phyloP scores from a whole-genome alignment of 305 asterid genomes.

The Fraxinus xanthoxyloides region DNA sequence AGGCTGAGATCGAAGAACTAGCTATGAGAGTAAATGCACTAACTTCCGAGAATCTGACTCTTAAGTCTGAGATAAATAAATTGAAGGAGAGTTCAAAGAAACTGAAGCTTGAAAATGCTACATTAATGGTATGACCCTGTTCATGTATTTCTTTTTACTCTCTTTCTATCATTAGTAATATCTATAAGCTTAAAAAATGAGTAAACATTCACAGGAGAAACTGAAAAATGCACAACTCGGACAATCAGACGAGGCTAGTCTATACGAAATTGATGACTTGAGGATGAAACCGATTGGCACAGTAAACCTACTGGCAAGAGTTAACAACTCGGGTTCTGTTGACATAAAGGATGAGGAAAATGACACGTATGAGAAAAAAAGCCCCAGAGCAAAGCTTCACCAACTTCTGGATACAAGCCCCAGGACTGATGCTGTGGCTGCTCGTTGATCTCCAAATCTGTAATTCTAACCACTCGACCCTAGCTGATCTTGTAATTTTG shows the following conservation, averaged over 20 bases:
- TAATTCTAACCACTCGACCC: neutral
- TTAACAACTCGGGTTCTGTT: slow-evolving; percentile 52
- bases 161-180: neutral
- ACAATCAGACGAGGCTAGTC: slow-evolving; percentile 31
- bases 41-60: slow-evolving; percentile 61
- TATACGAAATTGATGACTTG: slow-evolving; percentile 35
- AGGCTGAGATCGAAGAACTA: slow-evolving; percentile 95
- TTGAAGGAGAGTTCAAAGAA: slow-evolving; percentile 57
- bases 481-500: slow-evolving; percentile 43
- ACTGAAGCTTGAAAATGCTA: slow-evolving; percentile 69
- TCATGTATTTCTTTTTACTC: neutral
- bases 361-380: slow-evolving; percentile 39
- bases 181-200: neutral
- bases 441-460: slow-evolving; percentile 41
- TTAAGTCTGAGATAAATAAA: slow-evolving; percentile 65
- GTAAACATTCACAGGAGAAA: slow-evolving; percentile 53
- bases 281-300: slow-evolving; percentile 67
- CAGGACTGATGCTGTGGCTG: slow-evolving; percentile 78
- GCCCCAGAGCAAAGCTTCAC: slow-evolving; percentile 61
- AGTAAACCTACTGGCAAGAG: slow-evolving; percentile 76
- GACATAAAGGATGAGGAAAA: slow-evolving; percentile 45
- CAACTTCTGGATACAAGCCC: slow-evolving; percentile 66
- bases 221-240: slow-evolving; percentile 38
- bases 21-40: slow-evolving; percentile 65
- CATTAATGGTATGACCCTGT: slow-evolving; percentile 48